Conservation (phyloP, 2,329 filamentous ascomycete genomes). For the Cercospora janseana region DNA sequence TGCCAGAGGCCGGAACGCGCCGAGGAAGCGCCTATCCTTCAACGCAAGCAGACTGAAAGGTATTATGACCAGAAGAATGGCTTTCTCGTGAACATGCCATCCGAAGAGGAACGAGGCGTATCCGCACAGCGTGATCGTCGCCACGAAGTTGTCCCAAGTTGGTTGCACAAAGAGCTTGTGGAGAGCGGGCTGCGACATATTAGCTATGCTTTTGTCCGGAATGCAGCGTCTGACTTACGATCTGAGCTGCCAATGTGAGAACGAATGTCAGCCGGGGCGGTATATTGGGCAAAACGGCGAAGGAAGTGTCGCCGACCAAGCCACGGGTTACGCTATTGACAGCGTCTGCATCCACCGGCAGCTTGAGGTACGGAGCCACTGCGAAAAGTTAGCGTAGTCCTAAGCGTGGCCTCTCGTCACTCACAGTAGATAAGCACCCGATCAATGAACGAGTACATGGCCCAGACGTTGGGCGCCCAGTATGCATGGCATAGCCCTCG, state of each 20-base stretch:
- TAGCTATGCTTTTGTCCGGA: background rate
- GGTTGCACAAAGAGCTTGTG: constrained; percentile 77
- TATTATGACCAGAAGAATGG: constrained; percentile 87
- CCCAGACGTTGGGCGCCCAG: constrained; percentile 97
- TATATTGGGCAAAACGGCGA: constrained; percentile 87
- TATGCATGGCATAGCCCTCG: constrained; percentile 94
- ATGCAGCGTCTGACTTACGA: constrained; percentile 45
- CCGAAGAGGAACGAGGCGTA: constrained; percentile 97
- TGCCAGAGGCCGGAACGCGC: constrained; percentile 85
- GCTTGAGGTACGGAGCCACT: constrained; percentile 79
- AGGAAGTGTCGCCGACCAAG: constrained; percentile 87
- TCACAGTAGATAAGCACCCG: constrained; percentile 76
- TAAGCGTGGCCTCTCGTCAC: constrained; percentile 32
- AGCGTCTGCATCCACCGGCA: constrained; percentile 70
- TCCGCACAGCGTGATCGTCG: constrained; percentile 84
- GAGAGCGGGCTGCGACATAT: constrained; percentile 59
- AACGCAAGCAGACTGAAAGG: constrained; percentile 92
- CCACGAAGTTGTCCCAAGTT: constrained; percentile 85
- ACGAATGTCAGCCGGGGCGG: constrained; percentile 75
- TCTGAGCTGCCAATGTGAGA: constrained; percentile 79
- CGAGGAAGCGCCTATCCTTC: constrained; percentile 82
- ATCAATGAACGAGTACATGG: constrained; percentile 90
- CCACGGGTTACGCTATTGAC: constrained; percentile 88
- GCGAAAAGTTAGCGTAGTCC: constrained; percentile 4
- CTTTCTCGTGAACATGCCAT: constrained; percentile 99